These are phyloP conservation scores for Suhomyces prunicola DNA, from an alignment of 805 yeast species.

Conservation along the genomic window DNA sequence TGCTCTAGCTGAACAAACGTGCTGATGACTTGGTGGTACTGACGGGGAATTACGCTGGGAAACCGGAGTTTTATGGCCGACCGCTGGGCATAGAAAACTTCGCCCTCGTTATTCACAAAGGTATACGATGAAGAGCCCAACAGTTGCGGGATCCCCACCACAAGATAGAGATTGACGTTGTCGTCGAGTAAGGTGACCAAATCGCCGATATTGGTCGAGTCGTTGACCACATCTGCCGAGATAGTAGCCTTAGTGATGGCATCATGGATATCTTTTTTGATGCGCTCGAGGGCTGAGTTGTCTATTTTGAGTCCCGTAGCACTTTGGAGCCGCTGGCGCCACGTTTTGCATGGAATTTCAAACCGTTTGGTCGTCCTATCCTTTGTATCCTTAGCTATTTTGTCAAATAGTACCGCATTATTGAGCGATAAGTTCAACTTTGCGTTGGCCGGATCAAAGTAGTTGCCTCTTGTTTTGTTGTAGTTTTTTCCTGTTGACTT, in stretches of 20 bases:
- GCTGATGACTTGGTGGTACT: constrained; percentile 21
- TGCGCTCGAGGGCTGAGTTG: background rate
- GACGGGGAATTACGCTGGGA: constrained; percentile 48
- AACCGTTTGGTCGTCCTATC: constrained; percentile 20
- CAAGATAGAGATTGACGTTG: constrained; percentile 48
- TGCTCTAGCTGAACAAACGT: constrained; percentile 28
- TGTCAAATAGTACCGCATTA: constrained; percentile 17
- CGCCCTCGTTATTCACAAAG: constrained; percentile 56
- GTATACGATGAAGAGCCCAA: constrained; percentile 55
- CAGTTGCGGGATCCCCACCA: constrained; percentile 51
- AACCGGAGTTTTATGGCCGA: constrained; percentile 47
- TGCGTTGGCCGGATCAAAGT: constrained; percentile 22
- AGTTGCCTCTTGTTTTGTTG: constrained; percentile 3
- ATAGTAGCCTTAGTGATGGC: constrained; percentile 9
- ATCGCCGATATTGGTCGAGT: constrained; percentile 52
- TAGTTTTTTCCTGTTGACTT: constrained; percentile 4
- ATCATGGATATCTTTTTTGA: background rate
- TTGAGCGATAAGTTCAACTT: constrained; percentile 16
- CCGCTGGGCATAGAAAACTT: constrained; percentile 45
- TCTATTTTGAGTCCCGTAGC: background rate
- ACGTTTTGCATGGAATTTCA: constrained; percentile 13
- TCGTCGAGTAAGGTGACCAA: constrained; percentile 51
- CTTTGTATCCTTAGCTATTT: constrained; percentile 14
- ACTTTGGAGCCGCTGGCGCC: constrained; percentile 13
- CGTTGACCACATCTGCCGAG: constrained; percentile 6